These are phyloP conservation scores for Rhexocercosporidium sp. DNA, from an alignment of 2,329 filamentous ascomycete genomes.

Conservation along the genomic window DNA sequence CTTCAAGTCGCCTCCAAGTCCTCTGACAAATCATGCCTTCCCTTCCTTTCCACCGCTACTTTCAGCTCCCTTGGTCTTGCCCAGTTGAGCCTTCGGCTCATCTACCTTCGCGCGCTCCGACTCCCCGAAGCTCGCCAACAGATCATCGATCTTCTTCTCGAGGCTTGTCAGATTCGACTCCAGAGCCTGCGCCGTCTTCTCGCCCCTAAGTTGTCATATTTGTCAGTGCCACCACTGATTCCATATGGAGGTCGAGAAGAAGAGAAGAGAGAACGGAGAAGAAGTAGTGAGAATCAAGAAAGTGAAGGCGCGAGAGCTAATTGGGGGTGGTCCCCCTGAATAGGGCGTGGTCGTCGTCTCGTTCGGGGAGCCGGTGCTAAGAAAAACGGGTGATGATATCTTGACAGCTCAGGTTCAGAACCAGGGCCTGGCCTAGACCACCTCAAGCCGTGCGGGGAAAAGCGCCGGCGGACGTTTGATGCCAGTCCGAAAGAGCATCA, in stretches of 20 bases:
- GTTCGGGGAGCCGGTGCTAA: neutral
- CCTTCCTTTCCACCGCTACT: conserved; percentile 3
- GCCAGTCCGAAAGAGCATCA: neutral
- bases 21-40: conserved; percentile 15
- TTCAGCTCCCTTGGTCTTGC: neutral
- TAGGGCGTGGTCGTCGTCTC: neutral
- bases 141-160: conserved; percentile 59
- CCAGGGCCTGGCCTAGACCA: neutral
- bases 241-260: neutral
- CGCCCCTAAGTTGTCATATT: conserved; percentile 45
- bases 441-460: neutral
- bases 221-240: conserved; percentile 2
- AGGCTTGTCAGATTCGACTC: conserved; percentile 58
- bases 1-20: neutral
- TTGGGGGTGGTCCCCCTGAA: neutral
- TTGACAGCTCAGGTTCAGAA: conserved; percentile 6
- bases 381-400: neutral
- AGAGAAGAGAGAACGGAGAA: no score
- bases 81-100: conserved; percentile 23
- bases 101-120: conserved; percentile 31
- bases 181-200: conserved; percentile 57
- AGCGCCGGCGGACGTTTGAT: neutral
- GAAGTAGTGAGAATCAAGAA: neutral
- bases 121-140: conserved; percentile 56
- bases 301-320: neutral